These are phyloP conservation scores for Aspergillus novofumigatus DNA, from an alignment of 2,329 filamentous ascomycete genomes.

Conservation along the genomic window DNA sequence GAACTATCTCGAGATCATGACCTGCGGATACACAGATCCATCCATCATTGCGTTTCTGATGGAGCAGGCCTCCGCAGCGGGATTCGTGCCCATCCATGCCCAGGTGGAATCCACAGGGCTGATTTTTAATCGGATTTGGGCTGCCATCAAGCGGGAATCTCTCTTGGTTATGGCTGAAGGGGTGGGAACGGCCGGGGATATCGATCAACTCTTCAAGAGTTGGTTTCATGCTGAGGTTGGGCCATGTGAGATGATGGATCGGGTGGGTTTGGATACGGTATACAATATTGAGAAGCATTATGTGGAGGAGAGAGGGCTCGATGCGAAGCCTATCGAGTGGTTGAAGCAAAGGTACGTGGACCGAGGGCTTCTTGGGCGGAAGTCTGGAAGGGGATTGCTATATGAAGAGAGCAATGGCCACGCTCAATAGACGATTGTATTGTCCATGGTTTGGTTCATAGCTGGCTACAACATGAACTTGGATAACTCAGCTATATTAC, in stretches of 20 bases:
- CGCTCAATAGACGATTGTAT: not conserved
- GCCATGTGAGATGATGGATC: conserved; percentile 45
- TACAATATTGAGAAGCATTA: conserved; percentile 52
- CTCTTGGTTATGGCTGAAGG: conserved; percentile 49
- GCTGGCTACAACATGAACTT: no score
- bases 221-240: conserved; percentile 25
- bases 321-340: conserved; percentile 41
- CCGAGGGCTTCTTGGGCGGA: conserved; percentile 43
- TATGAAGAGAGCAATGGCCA: not conserved
- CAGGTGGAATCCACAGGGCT: conserved; percentile 49
- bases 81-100: conserved; percentile 41
- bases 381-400: not conserved
- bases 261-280: conserved; percentile 51
- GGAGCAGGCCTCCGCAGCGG: conserved; percentile 36
- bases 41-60: conserved; percentile 46
- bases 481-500: no score
- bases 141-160: conserved; percentile 52
- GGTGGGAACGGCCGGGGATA: conserved; percentile 45
- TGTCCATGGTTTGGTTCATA: no score
- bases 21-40: conserved; percentile 41
- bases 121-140: conserved; percentile 55
- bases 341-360: conserved; percentile 44
- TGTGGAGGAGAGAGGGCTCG: conserved; percentile 45
- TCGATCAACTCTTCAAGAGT: conserved; percentile 46
- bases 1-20: conserved; percentile 53